Evolutionary conservation across 2,329 filamentous ascomycete species (phyloP).

Genomic region (Sarocladium brachiariae): DNA sequence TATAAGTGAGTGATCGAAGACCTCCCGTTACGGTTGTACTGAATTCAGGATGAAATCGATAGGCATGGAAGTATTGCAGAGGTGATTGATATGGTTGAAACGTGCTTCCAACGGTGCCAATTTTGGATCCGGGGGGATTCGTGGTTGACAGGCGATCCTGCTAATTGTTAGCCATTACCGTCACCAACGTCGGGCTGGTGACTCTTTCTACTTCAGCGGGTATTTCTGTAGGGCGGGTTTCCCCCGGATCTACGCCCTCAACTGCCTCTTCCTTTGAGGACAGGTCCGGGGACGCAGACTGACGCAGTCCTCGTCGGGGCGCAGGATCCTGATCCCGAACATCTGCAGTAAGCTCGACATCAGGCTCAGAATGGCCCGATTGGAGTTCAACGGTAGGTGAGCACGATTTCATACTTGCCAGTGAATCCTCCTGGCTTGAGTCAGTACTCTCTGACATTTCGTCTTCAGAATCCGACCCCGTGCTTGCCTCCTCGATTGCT

Average conservation of each 20-base stretch:
- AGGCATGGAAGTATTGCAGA: slow-evolving; percentile 75
- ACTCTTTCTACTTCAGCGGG: not conserved
- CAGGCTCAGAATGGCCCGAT: not conserved
- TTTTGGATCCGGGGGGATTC: not conserved
- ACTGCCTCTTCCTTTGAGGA: not conserved
- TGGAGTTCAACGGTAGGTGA: not conserved
- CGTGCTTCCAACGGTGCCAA: not conserved
- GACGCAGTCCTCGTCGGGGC: not conserved
- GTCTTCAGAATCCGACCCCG: not conserved
- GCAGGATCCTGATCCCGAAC: not conserved
- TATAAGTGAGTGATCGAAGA: slow-evolving; percentile 86
- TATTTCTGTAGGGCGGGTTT: not conserved
- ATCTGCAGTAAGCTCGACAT: not conserved
- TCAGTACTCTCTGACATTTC: not conserved
- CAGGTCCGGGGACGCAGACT: not conserved
- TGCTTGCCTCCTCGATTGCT: not conserved
- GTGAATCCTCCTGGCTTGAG: not conserved
- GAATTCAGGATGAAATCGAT: slow-evolving; percentile 81
- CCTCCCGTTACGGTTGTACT: slow-evolving; percentile 63
- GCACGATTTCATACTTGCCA: not conserved
- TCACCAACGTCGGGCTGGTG: not conserved
- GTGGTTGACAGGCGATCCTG: no score
- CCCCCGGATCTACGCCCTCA: not conserved
- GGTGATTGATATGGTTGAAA: slow-evolving; percentile 71
- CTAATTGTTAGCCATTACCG: no score